phyloP scores from a whole-genome alignment of 352 stramenopile species.

The Phytopythium mirpurense region DNA sequence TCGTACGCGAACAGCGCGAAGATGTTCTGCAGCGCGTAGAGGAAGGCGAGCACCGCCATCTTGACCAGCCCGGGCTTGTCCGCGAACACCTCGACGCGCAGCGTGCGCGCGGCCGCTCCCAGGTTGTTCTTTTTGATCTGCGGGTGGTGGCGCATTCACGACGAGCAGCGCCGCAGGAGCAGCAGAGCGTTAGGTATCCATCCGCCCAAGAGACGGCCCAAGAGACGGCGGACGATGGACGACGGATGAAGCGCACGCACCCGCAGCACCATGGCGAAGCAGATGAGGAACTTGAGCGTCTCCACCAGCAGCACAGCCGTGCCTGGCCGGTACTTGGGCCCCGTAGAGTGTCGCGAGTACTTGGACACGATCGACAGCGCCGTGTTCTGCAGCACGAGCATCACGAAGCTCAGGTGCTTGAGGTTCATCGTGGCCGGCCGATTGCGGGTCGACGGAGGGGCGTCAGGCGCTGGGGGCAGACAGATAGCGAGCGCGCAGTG shows the following conservation, averaged over 20 bases:
- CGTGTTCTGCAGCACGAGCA: conserved; percentile 87
- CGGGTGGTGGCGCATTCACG: background rate
- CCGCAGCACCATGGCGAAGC: conserved; percentile 65
- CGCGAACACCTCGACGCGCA: conserved; percentile 76
- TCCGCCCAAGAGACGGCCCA: too few relatives aligned
- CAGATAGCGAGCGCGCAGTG: background rate
- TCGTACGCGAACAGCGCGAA: conserved; percentile 84
- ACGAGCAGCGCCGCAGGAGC: too few relatives aligned
- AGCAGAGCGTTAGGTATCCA: too few relatives aligned
- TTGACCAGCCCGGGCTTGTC: conserved; percentile 76
- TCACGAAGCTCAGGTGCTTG: conserved; percentile 79
- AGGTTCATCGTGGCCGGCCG: conserved; percentile 34
- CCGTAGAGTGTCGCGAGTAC: conserved; percentile 64
- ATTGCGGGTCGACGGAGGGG: background rate
- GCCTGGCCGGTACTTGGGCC: conserved; percentile 79
- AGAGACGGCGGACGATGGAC: too few relatives aligned
- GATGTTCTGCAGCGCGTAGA: conserved; percentile 87
- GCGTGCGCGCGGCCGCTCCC: conserved; percentile 41
- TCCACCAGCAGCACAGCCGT: conserved; percentile 82
- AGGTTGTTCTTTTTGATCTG: conserved; percentile 48
- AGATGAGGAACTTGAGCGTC: conserved; percentile 78
- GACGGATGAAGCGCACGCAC: conserved; percentile 7
- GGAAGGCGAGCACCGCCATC: conserved; percentile 79
- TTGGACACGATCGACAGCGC: conserved; percentile 85
- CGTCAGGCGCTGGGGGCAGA: background rate